phyloP scores from a whole-genome alignment of 352 stramenopile species.

The Globisporangium parvum region DNA sequence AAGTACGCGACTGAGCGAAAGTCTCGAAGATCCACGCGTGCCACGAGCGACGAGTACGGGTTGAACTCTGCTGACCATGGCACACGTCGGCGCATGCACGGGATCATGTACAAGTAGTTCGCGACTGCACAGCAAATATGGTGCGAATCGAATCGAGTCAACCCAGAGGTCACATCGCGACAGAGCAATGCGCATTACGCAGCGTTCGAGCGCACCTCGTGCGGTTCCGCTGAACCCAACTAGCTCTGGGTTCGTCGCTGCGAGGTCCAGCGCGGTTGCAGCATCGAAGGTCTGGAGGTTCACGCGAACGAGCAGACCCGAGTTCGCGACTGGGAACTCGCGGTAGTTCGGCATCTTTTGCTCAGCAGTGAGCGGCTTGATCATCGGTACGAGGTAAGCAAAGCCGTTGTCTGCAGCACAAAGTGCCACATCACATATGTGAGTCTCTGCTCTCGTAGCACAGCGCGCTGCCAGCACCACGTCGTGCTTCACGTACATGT shows the following conservation, averaged over 20 bases:
- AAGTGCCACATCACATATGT: not conserved
- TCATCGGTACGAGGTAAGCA: slow-evolving; percentile 59
- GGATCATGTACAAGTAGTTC: slow-evolving; percentile 70
- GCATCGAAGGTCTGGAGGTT: slow-evolving; percentile 43
- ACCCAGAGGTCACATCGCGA: not conserved
- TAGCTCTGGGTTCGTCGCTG: slow-evolving; percentile 32
- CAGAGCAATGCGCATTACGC: not conserved
- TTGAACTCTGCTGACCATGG: slow-evolving; percentile 29
- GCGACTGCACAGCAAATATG: slow-evolving; percentile 27
- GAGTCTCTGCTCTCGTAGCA: not conserved
- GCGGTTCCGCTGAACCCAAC: slow-evolving; percentile 65
- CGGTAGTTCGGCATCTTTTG: slow-evolving; percentile 57
- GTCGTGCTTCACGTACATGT: slow-evolving; percentile 31
- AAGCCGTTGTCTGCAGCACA: slow-evolving; percentile 36
- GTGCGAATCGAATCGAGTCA: not conserved
- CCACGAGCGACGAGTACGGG: slow-evolving; percentile 58
- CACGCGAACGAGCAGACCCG: slow-evolving; percentile 51
- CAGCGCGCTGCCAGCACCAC: not conserved
- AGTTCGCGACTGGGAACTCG: slow-evolving; percentile 65
- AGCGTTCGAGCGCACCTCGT: slow-evolving; percentile 22
- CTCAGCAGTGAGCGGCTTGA: slow-evolving; percentile 29
- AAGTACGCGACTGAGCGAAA: slow-evolving; percentile 46
- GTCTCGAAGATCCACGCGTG: slow-evolving; percentile 54
- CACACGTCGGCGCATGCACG: slow-evolving; percentile 48
- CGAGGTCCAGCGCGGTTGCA: slow-evolving; percentile 46